phyloP scores from a whole-genome alignment of 2,329 filamentous ascomycete genomes.

The Claviceps sp. region DNA sequence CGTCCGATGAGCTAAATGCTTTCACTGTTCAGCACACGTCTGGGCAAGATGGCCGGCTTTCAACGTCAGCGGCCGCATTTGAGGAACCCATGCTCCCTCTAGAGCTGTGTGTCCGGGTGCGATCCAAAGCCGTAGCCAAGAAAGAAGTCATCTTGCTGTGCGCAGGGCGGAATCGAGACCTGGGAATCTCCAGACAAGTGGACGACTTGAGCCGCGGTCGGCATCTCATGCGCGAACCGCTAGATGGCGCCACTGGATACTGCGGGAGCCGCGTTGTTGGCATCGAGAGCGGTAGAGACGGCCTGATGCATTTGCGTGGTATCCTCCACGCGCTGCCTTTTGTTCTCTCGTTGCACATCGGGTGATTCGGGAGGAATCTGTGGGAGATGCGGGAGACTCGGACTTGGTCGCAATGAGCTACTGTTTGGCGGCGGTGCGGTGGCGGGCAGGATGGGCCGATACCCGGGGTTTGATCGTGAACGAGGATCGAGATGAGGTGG shows the following conservation, averaged over 20 bases:
- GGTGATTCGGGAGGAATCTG: not conserved
- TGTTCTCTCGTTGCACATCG: conserved; percentile 1
- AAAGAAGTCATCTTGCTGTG: not conserved
- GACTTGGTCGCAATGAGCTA: not conserved
- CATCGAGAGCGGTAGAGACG: not conserved
- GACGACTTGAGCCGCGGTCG: not conserved
- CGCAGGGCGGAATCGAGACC: not conserved
- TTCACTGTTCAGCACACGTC: too few relatives aligned
- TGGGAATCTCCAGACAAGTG: not conserved
- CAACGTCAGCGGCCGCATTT: too few relatives aligned
- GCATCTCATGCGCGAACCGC: conserved; percentile 3
- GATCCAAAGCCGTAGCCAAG: not conserved
- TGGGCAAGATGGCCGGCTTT: too few relatives aligned
- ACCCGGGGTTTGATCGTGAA: conserved; percentile 8
- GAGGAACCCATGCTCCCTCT: not conserved
- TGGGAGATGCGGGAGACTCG: not conserved
- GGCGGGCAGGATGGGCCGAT: conserved; percentile 8
- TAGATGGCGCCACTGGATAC: conserved; percentile 5
- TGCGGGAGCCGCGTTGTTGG: not conserved
- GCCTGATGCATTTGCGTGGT: not conserved
- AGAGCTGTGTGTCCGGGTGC: not conserved
- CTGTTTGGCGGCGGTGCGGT: conserved; percentile 1
- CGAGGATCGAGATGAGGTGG: conserved; percentile 22
- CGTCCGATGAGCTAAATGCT: too few relatives aligned
- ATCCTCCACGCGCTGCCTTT: conserved; percentile 1